Evolutionary conservation across 1,284 basidiomycete genomes (phyloP), one percentile per base, ranked within the genome.

Genomic region (Hypsizygus ulmarius): DNA sequence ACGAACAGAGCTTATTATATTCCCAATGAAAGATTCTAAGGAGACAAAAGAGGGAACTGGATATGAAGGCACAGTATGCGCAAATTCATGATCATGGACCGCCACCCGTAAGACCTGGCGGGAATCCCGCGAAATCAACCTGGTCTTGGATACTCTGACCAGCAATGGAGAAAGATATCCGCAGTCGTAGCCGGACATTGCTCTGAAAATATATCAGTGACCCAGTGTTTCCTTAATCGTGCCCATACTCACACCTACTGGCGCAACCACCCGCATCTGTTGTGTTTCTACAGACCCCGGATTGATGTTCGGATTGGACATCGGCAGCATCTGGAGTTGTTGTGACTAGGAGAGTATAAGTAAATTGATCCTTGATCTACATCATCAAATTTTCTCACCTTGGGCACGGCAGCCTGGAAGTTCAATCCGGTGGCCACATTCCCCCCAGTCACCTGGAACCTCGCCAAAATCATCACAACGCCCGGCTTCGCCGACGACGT

Each of bases 371-470:
- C 11, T 28, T 4, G 14, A 7, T 14, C 16, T 28, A 15, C 38
- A 35, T 33, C 41, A 42, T 30, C 42, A 48, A 37, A 16, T 18
- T 39, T 15, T 64, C 69, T 51, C 53, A 93, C 93, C 79, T 95
- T 97, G 3, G 97, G 97, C 7, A 99, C 97, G 3, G 97, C 97
- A 37, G 95, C 97, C 67, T 99, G 96, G 75, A 99, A 97, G 64
- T 87, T 93, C 51, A 99, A 74, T 1, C 78, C 81, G 11, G 74
- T 73, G 3, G 77, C 80, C 2, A 75, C 51, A 9, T 66, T 72
- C 6, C 64, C 65, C 3, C 84, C 84, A 2, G 76, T 71, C 2
- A 85, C 78, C 47, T 89, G 86, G 74, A 99, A 99, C 42, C 87
- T 78, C 5, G 93, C 95, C 45, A 93, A 73, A 54, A 99, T 89